A percentile compares a stretch with the other conserved stretches of the same genome.
phyloP scores from a whole-genome alignment of 129 eudicot species.

The Centella asiatica region DNA sequence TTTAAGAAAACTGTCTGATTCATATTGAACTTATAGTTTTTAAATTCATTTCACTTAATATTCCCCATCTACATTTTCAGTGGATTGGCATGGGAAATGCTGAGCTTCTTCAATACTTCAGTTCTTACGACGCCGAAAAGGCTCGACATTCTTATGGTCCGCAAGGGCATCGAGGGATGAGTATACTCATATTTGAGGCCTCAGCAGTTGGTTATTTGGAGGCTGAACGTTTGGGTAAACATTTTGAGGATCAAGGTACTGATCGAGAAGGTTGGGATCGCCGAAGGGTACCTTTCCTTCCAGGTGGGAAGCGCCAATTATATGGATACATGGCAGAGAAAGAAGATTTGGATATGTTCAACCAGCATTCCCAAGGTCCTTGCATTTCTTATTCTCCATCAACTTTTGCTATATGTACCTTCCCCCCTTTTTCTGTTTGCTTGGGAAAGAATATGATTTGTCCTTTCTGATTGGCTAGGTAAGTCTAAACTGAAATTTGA shows the following conservation, averaged over 20 bases:
- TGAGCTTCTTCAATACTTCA: slow-evolving; percentile 76
- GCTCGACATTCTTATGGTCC: slow-evolving; percentile 84
- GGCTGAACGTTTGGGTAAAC: slow-evolving; percentile 74
- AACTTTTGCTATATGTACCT: background rate
- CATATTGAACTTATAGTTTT: background rate
- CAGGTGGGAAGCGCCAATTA: slow-evolving; percentile 61
- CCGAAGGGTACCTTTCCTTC: slow-evolving; percentile 18
- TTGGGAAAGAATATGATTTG: background rate
- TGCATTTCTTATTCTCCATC: slow-evolving; percentile 5
- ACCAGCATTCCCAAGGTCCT: slow-evolving; percentile 68
- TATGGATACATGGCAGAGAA: slow-evolving; percentile 71
- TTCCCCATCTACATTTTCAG: slow-evolving; percentile 26
- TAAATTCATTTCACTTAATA: background rate
- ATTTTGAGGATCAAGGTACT: slow-evolving; percentile 41
- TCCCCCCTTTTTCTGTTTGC: background rate
- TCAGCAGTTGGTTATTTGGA: slow-evolving; percentile 65
- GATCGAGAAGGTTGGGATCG: slow-evolving; percentile 60
- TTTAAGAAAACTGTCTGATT: background rate
- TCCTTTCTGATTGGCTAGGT: slow-evolving; percentile 29
- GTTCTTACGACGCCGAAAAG: slow-evolving; percentile 48
- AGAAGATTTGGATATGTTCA: slow-evolving; percentile 53
- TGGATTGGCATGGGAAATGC: slow-evolving; percentile 93
- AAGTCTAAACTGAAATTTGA: slow-evolving; percentile 69
- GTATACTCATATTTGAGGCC: slow-evolving; percentile 69
- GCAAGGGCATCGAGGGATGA: slow-evolving; percentile 86